These are phyloP conservation scores for Rusavskia elegans DNA, from an alignment of 495 filamentous ascomycete genomes.

Conservation along the genomic window DNA sequence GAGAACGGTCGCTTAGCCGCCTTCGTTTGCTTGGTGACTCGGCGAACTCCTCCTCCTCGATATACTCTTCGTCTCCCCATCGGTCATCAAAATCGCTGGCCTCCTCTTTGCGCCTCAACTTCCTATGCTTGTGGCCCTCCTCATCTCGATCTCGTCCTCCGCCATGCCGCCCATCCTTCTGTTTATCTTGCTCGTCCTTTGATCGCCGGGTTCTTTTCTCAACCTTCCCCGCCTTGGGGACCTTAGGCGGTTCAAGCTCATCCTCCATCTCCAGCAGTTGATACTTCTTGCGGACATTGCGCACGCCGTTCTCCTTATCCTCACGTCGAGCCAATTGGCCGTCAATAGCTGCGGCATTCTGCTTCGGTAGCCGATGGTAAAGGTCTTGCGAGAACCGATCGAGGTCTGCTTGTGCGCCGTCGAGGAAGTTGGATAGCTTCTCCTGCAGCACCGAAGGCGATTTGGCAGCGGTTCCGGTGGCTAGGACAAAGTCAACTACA, in stretches of 20 bases:
- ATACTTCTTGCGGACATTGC: conserved; percentile 49
- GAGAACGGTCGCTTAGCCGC: conserved; percentile 38
- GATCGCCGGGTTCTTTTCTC: conserved; percentile 29
- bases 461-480: conserved; percentile 39
- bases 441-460: conserved; percentile 35
- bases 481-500: conserved; percentile 45
- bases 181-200: conserved; percentile 28
- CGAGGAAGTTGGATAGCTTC: conserved; percentile 37
- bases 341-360: conserved; percentile 8
- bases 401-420: conserved; percentile 32
- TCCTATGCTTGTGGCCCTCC: conserved; percentile 15
- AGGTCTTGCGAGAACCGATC: conserved; percentile 37
- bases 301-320: conserved; percentile 9
- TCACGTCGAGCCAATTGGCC: conserved; percentile 7
- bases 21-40: conserved; percentile 42
- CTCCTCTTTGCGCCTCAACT: conserved; percentile 18
- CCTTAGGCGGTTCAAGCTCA: conserved; percentile 23
- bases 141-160: conserved; percentile 12
- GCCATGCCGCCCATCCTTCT: conserved; percentile 14
- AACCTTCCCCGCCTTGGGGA: conserved; percentile 30
- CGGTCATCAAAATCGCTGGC: conserved; percentile 52
- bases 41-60: conserved; percentile 28
- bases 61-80: conserved; percentile 63
- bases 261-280: conserved; percentile 73
- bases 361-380: conserved; percentile 23